Evolutionary conservation across 345 rosid genomes (phyloP).

Genomic region (Sisymbrium irio): DNA sequence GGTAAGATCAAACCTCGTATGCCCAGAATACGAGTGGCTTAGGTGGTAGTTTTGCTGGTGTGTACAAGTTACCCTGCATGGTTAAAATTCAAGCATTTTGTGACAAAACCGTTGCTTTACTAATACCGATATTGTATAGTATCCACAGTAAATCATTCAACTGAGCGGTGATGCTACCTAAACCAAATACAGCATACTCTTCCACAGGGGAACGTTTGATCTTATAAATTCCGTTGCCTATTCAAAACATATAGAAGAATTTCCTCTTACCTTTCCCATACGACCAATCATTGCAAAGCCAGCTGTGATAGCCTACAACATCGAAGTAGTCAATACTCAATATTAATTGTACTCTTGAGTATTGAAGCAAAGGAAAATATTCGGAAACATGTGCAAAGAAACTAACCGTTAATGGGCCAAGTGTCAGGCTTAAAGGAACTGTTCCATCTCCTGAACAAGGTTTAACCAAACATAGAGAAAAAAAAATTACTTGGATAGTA

Average conservation of each 20-base stretch:
- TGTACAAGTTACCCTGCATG: slow-evolving; percentile 67
- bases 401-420: slow-evolving; percentile 78
- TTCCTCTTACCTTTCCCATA: slow-evolving; percentile 63
- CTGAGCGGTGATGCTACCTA: not conserved
- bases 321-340: not conserved
- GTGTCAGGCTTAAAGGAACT: slow-evolving; percentile 72
- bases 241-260: too few relatives aligned
- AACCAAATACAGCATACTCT: slow-evolving; percentile 1
- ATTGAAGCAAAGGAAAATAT: not conserved
- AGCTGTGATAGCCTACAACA: slow-evolving; percentile 75
- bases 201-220: not conserved
- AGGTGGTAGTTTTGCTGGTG: slow-evolving; percentile 79
- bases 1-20: slow-evolving; percentile 54
- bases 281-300: slow-evolving; percentile 90
- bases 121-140: not conserved
- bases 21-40: slow-evolving; percentile 89
- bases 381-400: slow-evolving; percentile 4
- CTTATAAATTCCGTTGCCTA: not conserved
- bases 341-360: not conserved
- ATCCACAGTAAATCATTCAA: not conserved
- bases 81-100: slow-evolving; percentile 8
- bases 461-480: slow-evolving; percentile 21
- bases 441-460: slow-evolving; percentile 73
- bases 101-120: slow-evolving; percentile 7
- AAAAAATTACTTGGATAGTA: not conserved